A percentile compares a stretch with the other conserved stretches of the same genome.
phyloP scores from a whole-genome alignment of 768 basidiomycete species.

The Leccinellum rugosiceps region DNA sequence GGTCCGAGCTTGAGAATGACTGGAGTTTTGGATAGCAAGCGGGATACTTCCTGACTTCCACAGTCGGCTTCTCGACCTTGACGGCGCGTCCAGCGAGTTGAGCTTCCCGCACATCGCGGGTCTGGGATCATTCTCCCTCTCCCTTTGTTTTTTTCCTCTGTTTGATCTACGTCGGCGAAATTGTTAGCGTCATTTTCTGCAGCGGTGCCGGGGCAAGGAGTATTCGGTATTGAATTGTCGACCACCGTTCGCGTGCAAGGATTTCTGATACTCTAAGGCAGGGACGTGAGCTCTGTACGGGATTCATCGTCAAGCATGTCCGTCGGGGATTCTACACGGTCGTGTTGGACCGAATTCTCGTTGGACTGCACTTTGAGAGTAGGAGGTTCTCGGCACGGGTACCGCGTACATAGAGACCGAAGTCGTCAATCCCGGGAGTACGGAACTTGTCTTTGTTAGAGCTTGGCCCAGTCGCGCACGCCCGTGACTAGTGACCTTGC shows the following conservation, averaged over 20 bases:
- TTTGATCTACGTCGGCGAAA: conserved; percentile 11
- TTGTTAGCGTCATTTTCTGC: neutral
- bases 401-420: conserved; percentile 51
- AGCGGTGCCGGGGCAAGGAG: no score
- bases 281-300: conserved; percentile 21
- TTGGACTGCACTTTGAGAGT: conserved; percentile 37
- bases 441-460: conserved; percentile 70
- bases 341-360: conserved; percentile 45
- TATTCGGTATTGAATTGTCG: no score
- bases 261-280: conserved; percentile 22
- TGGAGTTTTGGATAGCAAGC: no score
- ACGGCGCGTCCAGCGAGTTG: conserved; percentile 45
- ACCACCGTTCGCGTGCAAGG: no score
- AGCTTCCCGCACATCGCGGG: conserved; percentile 42
- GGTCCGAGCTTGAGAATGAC: conserved; percentile 69
- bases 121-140: conserved; percentile 43
- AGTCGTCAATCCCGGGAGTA: conserved; percentile 65
- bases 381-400: conserved; percentile 34
- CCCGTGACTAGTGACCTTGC: conserved; percentile 76
- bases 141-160: conserved; percentile 34
- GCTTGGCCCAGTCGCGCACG: conserved; percentile 82
- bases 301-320: neutral
- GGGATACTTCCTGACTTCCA: no score
- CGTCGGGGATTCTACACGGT: conserved; percentile 26
- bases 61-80: no score